These are phyloP conservation scores for Flaveria sonorensis DNA, from an alignment of 129 eudicot species.

Conservation along the genomic window DNA sequence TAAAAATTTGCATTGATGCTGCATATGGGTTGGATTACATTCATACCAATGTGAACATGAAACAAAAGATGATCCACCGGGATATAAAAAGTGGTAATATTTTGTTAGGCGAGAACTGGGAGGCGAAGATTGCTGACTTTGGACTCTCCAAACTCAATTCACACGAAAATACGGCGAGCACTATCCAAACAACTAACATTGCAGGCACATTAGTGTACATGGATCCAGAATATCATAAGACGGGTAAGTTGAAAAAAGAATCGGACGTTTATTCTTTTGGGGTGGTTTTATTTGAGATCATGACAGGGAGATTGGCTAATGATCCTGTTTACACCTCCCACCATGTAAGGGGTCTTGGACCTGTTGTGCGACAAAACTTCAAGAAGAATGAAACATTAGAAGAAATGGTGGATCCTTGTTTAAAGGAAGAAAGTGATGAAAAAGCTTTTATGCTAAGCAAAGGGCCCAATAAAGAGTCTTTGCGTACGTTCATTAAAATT, in stretches of 20 bases:
- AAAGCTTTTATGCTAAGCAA: not conserved
- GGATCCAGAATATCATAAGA: conserved; percentile 1
- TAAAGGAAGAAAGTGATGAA: conserved; percentile 9
- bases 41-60: not conserved
- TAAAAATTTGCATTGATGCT: conserved; percentile 1
- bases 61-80: conserved; percentile 2
- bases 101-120: not conserved
- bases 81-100: conserved; percentile 15
- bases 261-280: conserved; percentile 13
- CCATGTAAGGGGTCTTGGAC: not conserved
- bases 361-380: not conserved
- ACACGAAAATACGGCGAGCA: not conserved
- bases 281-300: conserved; percentile 5
- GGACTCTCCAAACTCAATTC: conserved; percentile 3
- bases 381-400: not conserved
- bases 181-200: not conserved
- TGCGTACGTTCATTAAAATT: not conserved
- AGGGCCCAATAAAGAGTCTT: conserved; percentile 16
- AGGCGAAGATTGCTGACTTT: conserved; percentile 16
- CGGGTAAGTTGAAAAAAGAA: not conserved
- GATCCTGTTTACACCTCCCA: not conserved
- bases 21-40: conserved; percentile 10
- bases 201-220: not conserved
- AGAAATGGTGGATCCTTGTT: not conserved
- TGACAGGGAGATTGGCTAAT: not conserved